These are phyloP conservation scores for Sporisorium iseilematis-ciliati DNA, from an alignment of 1,284 basidiomycete genomes.

Conservation along the genomic window DNA sequence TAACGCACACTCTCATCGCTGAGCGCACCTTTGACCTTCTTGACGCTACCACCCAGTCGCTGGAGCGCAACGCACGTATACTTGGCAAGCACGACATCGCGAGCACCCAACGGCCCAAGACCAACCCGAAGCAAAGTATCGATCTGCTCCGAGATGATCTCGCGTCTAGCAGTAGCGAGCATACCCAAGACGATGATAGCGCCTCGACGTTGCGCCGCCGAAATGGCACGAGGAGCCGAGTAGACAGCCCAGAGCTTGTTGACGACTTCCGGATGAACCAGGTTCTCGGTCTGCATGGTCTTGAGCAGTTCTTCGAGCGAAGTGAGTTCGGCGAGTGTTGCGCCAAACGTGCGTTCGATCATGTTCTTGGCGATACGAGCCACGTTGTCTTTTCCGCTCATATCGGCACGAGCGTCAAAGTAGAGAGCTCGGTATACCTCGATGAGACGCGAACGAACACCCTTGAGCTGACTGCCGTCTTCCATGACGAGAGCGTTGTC, in stretches of 20 bases:
- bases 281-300: conserved; percentile 86
- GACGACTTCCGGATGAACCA: conserved; percentile 86
- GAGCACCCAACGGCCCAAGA: conserved; percentile 80
- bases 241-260: conserved; percentile 95
- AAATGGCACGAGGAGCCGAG: conserved; percentile 70
- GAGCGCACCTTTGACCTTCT: conserved; percentile 90
- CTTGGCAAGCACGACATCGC: conserved; percentile 86
- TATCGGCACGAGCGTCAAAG: conserved; percentile 75
- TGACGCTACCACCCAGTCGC: conserved; percentile 90
- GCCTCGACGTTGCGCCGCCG: conserved; percentile 85
- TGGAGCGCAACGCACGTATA: conserved; percentile 95
- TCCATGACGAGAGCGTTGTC: conserved; percentile 88
- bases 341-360: conserved; percentile 75
- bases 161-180: conserved; percentile 86
- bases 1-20: conserved; percentile 87
- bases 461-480: conserved; percentile 84
- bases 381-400: conserved; percentile 85
- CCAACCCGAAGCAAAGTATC: conserved; percentile 89
- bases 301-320: conserved; percentile 96
- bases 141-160: conserved; percentile 87
- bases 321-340: conserved; percentile 93
- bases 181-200: conserved; percentile 95
- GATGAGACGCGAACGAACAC: conserved; percentile 85
- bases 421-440: conserved; percentile 91
- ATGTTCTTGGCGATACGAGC: conserved; percentile 98